A percentile compares a stretch with the other conserved stretches of the same genome.
Conservation (phyloP, 2,329 filamentous ascomycete genomes). For the Epichloe aotearoae region DNA sequence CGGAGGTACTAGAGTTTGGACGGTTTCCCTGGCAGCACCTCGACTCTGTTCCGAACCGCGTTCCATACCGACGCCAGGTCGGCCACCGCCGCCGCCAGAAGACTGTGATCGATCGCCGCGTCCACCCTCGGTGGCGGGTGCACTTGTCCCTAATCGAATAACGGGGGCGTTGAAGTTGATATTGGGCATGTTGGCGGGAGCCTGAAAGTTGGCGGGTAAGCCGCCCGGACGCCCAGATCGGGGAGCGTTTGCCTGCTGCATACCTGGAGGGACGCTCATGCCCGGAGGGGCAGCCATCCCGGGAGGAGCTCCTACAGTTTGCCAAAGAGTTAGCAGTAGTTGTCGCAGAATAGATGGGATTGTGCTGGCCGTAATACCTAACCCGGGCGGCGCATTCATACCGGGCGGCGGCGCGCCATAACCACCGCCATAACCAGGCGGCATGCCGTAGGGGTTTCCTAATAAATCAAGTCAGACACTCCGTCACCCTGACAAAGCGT, state of each 20-base stretch:
- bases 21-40: conserved; percentile 51
- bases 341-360: background rate
- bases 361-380: conserved; percentile 46
- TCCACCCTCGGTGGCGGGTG: conserved; percentile 33
- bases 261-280: conserved; percentile 69
- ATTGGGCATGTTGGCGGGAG: conserved; percentile 83
- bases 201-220: conserved; percentile 74
- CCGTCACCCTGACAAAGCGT: background rate
- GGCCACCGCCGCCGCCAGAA: conserved; percentile 20
- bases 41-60: conserved; percentile 54
- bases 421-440: conserved; percentile 53
- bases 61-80: conserved; percentile 45
- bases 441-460: conserved; percentile 54
- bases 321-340: background rate
- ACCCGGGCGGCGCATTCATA: conserved; percentile 67
- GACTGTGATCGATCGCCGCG: conserved; percentile 25
- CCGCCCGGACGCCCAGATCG: conserved; percentile 70
- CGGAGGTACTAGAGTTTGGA: conserved; percentile 64
- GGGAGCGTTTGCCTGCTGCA: conserved; percentile 59
- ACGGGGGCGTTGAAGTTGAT: conserved; percentile 98
- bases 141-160: conserved; percentile 81
- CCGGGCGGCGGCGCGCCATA: conserved; percentile 53
- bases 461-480: background rate
- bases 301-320: conserved; percentile 52
- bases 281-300: conserved; percentile 67